Evolutionary conservation across 2,329 filamentous ascomycete genomes (phyloP), one percentile per base, ranked within the genome.

Genomic region (Beauveria varroae): DNA sequence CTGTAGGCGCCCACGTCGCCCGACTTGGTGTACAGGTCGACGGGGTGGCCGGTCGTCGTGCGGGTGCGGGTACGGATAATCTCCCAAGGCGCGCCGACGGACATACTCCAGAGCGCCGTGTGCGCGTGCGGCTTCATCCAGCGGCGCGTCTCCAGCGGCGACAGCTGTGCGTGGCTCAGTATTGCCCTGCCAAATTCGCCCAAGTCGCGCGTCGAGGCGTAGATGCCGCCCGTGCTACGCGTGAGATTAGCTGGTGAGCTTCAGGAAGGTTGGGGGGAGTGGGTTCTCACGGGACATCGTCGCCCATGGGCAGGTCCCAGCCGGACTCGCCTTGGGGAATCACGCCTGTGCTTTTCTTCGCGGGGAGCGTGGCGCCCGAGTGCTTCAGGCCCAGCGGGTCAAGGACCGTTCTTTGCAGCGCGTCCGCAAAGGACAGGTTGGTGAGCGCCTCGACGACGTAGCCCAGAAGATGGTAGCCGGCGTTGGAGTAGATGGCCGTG

Each of bases 41-140:
- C 60, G 1, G 71, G 65, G 12, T 69, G 69, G 53, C 65, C 67
- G 52, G 69, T 67, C 20, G 65, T 66, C 6, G 70, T 72, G 41
- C 70, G 65, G 2, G 66, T 72, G 7, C 65, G 66, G 6, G 72
- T 70, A 34, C 72, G 70, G 9, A 67, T 60, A 56, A 74, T 73
- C 56, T 74, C 71, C 72, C 72, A 73, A 2, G 70, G 71, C 3
- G 68, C 71, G 22, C 74, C 73, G n/a, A 75, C 63, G 3, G 72
- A 74, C 18, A 52, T 20, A 18, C 44, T 43, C 28, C 50, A 47
- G 6, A 62, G 62, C 4, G 63, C 46, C 24, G 63, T 65, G 57
- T 61, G 52, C 7, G 62, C 47, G 14, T 54, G 47, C 10, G 64
- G 64, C 53, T 65, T 65, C 63, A 65, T 65, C 63, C 64, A 65